Percentiles rank a stretch among this genome's conserved stretches.
Evolutionary conservation across 306 rosid genomes (phyloP).

Genomic region (Styphnolobium japonicum): DNA sequence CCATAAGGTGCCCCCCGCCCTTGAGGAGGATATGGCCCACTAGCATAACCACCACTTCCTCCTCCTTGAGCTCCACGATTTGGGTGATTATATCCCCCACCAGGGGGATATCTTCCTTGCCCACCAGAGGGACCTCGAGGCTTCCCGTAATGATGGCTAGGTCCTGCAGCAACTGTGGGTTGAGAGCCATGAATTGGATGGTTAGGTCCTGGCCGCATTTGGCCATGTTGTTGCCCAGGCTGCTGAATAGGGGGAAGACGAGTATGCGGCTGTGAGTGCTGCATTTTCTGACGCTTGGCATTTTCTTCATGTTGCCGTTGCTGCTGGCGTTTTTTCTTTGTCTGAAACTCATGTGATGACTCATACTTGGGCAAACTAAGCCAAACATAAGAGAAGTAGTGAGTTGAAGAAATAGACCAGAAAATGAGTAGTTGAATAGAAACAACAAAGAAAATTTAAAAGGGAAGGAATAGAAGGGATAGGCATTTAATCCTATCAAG

Average conservation of each 20-base stretch:
- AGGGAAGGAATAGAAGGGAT: not conserved
- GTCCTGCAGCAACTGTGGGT: slow-evolving; percentile 46
- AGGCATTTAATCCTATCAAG: not conserved
- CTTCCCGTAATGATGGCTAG: slow-evolving; percentile 55
- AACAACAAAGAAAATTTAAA: not conserved
- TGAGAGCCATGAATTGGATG: slow-evolving; percentile 43
- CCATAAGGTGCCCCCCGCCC: slow-evolving; percentile 65
- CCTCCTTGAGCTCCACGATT: slow-evolving; percentile 50
- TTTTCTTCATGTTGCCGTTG: slow-evolving; percentile 62
- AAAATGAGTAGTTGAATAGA: not conserved
- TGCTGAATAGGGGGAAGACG: slow-evolving; percentile 57
- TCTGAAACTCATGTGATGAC: slow-evolving; percentile 72
- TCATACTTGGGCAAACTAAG: slow-evolving; percentile 68
- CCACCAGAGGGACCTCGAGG: slow-evolving; percentile 52
- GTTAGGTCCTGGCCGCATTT: slow-evolving; percentile 48
- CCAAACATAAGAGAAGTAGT: not conserved
- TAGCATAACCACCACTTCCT: slow-evolving; percentile 42
- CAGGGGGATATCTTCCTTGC: slow-evolving; percentile 50
- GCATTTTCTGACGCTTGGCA: slow-evolving; percentile 59
- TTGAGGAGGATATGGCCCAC: slow-evolving; percentile 64
- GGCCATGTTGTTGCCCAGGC: slow-evolving; percentile 36
- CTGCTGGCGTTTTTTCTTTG: slow-evolving; percentile 71
- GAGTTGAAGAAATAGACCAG: not conserved
- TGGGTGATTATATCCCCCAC: slow-evolving; percentile 46
- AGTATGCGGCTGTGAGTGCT: slow-evolving; percentile 48